A percentile compares a stretch with the other conserved stretches of the same genome.
These are phyloP conservation scores for Ophiostoma himal-ulmi DNA, from an alignment of 2,329 filamentous ascomycete species.

Conservation along the genomic window DNA sequence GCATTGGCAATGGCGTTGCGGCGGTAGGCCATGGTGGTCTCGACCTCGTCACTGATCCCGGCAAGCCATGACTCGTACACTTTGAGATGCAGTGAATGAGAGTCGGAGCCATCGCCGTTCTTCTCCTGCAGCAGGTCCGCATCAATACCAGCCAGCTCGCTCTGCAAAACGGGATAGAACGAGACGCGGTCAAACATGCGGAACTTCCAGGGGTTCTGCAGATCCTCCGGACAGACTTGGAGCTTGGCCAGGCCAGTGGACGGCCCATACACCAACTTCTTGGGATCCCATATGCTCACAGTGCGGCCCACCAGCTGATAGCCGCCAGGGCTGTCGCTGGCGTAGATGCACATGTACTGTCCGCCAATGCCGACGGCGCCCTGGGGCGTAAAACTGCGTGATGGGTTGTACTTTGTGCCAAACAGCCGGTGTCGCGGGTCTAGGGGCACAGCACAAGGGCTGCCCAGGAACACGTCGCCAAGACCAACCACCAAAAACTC, in stretches of 20 bases:
- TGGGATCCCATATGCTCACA: constrained; percentile 10
- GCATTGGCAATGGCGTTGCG: constrained; percentile 5
- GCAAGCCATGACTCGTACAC: constrained; percentile 27
- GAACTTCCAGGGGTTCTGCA: constrained; percentile 35
- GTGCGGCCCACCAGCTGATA: constrained; percentile 35
- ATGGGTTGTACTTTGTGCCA: constrained; percentile 34
- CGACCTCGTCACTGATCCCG: constrained; percentile 3
- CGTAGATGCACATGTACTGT: constrained; percentile 35
- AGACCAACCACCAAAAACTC: constrained; percentile 28
- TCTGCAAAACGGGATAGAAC: constrained; percentile 31
- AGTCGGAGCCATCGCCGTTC: neutral
- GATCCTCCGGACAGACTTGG: constrained; percentile 13
- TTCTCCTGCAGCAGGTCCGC: constrained; percentile 23
- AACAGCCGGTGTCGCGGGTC: constrained; percentile 29
- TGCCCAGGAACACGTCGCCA: constrained; percentile 32
- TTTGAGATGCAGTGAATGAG: neutral
- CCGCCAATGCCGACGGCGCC: constrained; percentile 38
- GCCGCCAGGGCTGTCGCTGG: constrained; percentile 36
- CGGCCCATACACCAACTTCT: constrained; percentile 5
- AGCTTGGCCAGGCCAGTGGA: neutral
- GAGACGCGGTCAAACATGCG: constrained; percentile 34
- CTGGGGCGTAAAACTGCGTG: constrained; percentile 34
- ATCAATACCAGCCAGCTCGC: constrained; percentile 29
- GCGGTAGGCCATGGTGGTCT: neutral
- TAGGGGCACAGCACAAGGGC: constrained; percentile 24